Base-by-base conservation (phyloP, 2,329 filamentous ascomycete genomes). In the Fusarium sp. region DNA sequence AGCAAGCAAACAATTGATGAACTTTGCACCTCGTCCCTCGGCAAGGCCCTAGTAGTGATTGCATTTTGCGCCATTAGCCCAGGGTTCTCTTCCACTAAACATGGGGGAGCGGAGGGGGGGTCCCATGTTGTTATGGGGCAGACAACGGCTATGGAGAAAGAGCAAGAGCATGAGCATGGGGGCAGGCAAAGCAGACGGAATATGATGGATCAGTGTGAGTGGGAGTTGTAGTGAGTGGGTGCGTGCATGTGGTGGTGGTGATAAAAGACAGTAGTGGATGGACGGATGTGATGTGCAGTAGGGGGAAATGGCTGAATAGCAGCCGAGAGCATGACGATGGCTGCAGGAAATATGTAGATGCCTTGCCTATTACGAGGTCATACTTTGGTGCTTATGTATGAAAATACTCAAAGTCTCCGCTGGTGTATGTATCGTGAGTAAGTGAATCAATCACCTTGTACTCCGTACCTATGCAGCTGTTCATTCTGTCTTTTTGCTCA, bases 61-160 rank as follows among this genome's bases (percentile, higher is more conserved):
- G 48, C 35, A 62, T 69, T 71, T 59, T 47, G 45, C 57, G 42
- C 69, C 63, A 69, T 65, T 67, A 57, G 63, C 64, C 62, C 48
- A 71, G 67, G 67, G 69, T 70, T 62, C 42, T 67, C 42, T 41
- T 57, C 54, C 59, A 70, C 51, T 58, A 45, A 38, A 54, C 66
- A 66, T 70, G 60, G 60, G 67, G 30, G 42, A 44, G 58, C 44
- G 26, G 51, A 65, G 66, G 47, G 58, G 35, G 50, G 35, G 45
- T 26, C 45, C 53, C 71, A 72, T 72, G 71, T 32, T 63, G 48
- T 48, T 74, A 74, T 50, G 72, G 72, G 63, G 67, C 68, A 63
- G 55, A n/a, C 41, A 57, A 60, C 41, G 42, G 66, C 44, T 58
- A 70, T 70, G 59, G 67, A 70, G 66, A 63, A 48, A 28, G 28